phyloP scores from a whole-genome alignment of 2,329 filamentous ascomycete genomes.

The Venturia nashicola region DNA sequence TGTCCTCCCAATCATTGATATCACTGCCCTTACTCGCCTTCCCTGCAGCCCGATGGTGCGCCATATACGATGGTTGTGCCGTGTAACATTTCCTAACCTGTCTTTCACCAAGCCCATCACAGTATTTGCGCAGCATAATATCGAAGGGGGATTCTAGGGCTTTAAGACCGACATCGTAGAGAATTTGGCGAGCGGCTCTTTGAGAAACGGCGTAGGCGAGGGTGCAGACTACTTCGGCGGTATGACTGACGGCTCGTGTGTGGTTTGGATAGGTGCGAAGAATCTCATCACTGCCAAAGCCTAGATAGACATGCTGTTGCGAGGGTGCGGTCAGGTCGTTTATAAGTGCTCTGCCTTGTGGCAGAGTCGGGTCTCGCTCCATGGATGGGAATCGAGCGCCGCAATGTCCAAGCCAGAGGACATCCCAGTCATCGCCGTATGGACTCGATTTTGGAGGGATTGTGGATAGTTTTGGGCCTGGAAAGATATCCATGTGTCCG shows the following conservation, averaged over 20 bases:
- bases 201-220: slow-evolving; percentile 35
- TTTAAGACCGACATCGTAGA: slow-evolving; percentile 33
- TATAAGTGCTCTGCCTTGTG: neutral
- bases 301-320: neutral
- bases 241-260: slow-evolving; percentile 32
- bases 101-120: slow-evolving; percentile 9
- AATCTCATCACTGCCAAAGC: slow-evolving; percentile 2
- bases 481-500: neutral
- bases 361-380: neutral
- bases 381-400: slow-evolving; percentile 1
- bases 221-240: slow-evolving; percentile 28
- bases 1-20: slow-evolving; percentile 18
- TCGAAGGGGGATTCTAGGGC: slow-evolving; percentile 18
- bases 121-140: slow-evolving; percentile 3
- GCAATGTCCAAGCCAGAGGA: slow-evolving; percentile 10
- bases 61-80: neutral
- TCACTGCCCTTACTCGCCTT: slow-evolving; percentile 23
- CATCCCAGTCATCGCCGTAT: slow-evolving; percentile 10
- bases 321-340: slow-evolving; percentile 3
- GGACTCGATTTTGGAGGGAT: neutral
- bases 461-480: neutral
- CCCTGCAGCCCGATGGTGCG: slow-evolving; percentile 31
- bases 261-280: slow-evolving; percentile 17
- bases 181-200: slow-evolving; percentile 29
- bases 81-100: slow-evolving; percentile 28